phyloP scores from a whole-genome alignment of 768 basidiomycete genomes.

The Lactifluus pinguis region DNA sequence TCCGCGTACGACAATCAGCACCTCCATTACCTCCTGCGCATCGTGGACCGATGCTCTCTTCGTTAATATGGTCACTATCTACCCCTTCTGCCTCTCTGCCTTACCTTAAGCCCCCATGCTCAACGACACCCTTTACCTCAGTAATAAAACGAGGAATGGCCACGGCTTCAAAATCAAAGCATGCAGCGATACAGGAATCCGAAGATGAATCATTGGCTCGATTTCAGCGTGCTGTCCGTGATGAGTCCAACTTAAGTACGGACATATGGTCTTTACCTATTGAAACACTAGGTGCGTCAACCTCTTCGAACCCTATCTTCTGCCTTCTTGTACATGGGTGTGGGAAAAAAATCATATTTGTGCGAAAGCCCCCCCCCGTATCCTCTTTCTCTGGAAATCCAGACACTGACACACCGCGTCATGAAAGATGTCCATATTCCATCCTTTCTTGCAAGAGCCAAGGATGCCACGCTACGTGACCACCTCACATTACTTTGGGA shows the following conservation, averaged over 20 bases:
- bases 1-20: background rate
- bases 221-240: slow-evolving; percentile 11
- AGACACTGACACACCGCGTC: background rate
- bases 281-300: slow-evolving; percentile 13
- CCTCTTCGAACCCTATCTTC: background rate
- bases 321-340: background rate
- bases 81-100: slow-evolving; percentile 12
- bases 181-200: background rate
- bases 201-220: slow-evolving; percentile 8
- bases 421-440: slow-evolving; percentile 16
- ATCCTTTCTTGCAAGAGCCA: background rate
- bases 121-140: slow-evolving; percentile 2
- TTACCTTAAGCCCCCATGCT: background rate
- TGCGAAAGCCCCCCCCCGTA: too few relatives aligned
- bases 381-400: background rate
- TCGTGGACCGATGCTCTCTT: slow-evolving; percentile 15
- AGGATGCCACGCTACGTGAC: slow-evolving; percentile 9
- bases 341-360: background rate
- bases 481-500: slow-evolving; percentile 3
- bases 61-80: slow-evolving; percentile 20
- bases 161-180: background rate
- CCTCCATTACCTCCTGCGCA: slow-evolving; percentile 11
- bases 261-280: slow-evolving; percentile 15
- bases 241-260: background rate
- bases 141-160: slow-evolving; percentile 14